Base-by-base conservation (phyloP, 2,329 filamentous ascomycete species). In the Colletotrichum falcatum region DNA sequence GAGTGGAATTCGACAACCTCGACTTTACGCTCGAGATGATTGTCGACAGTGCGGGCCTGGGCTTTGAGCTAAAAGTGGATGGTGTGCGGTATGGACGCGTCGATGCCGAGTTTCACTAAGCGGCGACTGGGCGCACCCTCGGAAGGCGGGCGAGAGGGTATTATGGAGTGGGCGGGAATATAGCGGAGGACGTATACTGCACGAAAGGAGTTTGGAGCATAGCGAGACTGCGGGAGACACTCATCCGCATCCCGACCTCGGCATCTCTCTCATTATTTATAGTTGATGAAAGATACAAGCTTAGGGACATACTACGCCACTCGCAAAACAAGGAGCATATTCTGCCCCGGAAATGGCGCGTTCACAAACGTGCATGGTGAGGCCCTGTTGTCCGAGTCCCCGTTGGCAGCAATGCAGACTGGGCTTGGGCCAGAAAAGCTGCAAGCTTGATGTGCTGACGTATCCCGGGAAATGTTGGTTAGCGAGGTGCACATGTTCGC, bases 11-110 rank as follows among this genome's bases (percentile, higher is more conserved):
- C 80, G 91, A 94, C 75, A 94, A 94, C 73, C 82, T 95, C 37
- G 92, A 95, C 77, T 95, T 95, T 71, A 93, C 92, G 14, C 87
- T 95, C 7, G 92, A 94, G 82, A 94, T 95, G 92, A 90, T 91
- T 74, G 92, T 95, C 53, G 91, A 94, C 77, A 93, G 91, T 75
- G 92, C 92, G 0, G 91, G 92, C 1, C 75, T 95, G 68, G 89
- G 91, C 2, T 95, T 95, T 79, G 92, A 95, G 81, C 81, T 95
- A 63, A 92, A 92, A 80, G 92, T 95, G 16, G 92, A 94, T 76
- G 92, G 92, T 0, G 89, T 93, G 20, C 85, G 91, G 73, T 95
- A 95, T 79, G 93, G 92, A 11, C 85, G 90, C 70, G 93, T 95
- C 1, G 90, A 93, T 77, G 92, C 92, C 0, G 92, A 94, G 74